Conservation (phyloP, 306 rosid genomes). For the Geum urbanum region DNA sequence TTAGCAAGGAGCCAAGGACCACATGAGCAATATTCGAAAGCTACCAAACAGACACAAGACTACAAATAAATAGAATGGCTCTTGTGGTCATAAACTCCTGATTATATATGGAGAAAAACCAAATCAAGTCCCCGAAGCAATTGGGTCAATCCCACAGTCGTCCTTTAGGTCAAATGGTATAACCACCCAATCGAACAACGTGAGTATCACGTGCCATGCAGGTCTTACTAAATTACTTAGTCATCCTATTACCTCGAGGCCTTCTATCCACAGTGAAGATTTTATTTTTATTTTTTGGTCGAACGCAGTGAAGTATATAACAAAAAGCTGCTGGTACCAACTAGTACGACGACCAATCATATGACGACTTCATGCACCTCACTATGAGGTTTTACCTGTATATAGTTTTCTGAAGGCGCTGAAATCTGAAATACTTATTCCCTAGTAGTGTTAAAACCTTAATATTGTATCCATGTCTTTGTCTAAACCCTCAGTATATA, state of each 20-base stretch:
- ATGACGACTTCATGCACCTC: constrained; percentile 22
- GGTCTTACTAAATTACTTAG: not conserved
- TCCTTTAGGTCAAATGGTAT: not conserved
- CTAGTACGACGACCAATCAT: constrained; percentile 18
- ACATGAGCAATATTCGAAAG: not conserved
- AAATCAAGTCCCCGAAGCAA: not conserved
- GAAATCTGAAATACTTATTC: not conserved
- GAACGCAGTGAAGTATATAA: too few species aligned
- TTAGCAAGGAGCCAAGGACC: too few species aligned
- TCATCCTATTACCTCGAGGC: constrained; percentile 10
- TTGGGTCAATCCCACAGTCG: not conserved
- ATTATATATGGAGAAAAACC: constrained; percentile 3
- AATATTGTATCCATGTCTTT: constrained; percentile 4
- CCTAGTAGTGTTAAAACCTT: not conserved
- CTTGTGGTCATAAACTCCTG: not conserved
- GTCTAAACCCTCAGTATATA: constrained; percentile 1
- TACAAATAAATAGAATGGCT: not conserved
- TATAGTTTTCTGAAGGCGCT: constrained; percentile 11
- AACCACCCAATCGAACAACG: not conserved
- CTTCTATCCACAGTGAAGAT: too few species aligned
- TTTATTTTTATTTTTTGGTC: too few species aligned
- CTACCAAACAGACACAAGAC: not conserved
- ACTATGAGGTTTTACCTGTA: constrained; percentile 14
- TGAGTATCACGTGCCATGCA: not conserved
- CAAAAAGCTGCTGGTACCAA: too few species aligned